These are phyloP conservation scores for Condylostoma magnum DNA, from an alignment of 169 alveolate species.

Conservation along the genomic window DNA sequence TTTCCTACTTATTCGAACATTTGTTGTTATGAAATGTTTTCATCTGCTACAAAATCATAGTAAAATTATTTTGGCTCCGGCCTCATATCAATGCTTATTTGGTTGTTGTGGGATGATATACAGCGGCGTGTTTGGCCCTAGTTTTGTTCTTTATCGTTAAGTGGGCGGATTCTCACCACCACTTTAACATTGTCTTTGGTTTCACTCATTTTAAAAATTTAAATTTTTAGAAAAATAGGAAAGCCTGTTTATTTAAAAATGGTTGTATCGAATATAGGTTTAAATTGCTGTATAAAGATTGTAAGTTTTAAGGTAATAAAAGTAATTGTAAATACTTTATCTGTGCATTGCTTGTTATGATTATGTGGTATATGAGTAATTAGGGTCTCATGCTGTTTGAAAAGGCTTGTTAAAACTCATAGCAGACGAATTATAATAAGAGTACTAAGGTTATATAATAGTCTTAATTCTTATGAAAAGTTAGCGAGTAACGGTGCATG, in stretches of 20 bases:
- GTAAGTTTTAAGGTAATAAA: no score
- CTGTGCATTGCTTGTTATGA: no score
- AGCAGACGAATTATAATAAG: no score
- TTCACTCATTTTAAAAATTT: constrained; percentile 26
- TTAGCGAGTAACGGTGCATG: no score
- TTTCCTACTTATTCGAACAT: constrained; percentile 34
- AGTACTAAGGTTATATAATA: no score
- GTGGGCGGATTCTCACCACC: constrained; percentile 41
- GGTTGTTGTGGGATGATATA: constrained; percentile 8
- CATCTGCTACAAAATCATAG: constrained; percentile 37
- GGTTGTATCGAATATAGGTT: no score
- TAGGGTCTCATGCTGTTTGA: no score
- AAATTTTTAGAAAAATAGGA: neutral
- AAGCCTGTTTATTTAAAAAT: neutral
- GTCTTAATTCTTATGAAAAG: no score
- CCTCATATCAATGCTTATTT: constrained; percentile 12
- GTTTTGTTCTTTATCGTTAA: constrained; percentile 24
- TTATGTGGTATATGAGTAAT: no score
- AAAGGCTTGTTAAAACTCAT: no score
- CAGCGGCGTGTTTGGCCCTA: constrained; percentile 16
- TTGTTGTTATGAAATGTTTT: constrained; percentile 11
- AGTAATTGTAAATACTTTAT: no score
- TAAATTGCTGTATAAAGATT: no score
- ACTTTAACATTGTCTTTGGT: constrained; percentile 65
- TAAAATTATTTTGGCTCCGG: constrained; percentile 39